These are phyloP conservation scores for Brassica rapa DNA, from an alignment of 345 rosid species.

Conservation along the genomic window DNA sequence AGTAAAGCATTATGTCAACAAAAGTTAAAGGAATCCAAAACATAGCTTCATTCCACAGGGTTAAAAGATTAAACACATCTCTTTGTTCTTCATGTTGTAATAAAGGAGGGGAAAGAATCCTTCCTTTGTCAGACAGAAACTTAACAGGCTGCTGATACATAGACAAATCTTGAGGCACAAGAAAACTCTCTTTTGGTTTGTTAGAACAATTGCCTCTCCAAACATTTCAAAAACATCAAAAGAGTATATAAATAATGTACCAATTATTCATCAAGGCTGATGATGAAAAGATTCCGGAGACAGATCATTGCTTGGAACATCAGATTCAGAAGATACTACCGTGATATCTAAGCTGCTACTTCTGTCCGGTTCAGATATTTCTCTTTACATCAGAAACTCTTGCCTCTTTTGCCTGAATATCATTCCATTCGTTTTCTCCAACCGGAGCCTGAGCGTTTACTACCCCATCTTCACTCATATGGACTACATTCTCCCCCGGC, in stretches of 20 bases:
- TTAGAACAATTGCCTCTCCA: conserved; percentile 33
- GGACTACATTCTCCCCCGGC: conserved; percentile 49
- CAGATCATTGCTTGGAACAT: conserved; percentile 49
- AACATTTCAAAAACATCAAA: conserved; percentile 8
- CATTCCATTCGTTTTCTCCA: conserved; percentile 77
- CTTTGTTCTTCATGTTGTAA: conserved; percentile 16
- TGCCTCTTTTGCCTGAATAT: conserved; percentile 85
- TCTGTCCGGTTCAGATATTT: conserved; percentile 55
- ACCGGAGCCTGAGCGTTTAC: conserved; percentile 49
- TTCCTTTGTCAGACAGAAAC: conserved; percentile 26
- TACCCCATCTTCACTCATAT: conserved; percentile 58
- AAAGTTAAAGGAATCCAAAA: too few species aligned
- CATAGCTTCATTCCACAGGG: too few species aligned
- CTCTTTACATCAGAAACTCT: conserved; percentile 77
- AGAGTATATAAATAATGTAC: conserved; percentile 23
- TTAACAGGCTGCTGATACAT: conserved; percentile 14
- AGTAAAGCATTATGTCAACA: too few species aligned
- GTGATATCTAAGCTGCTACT: conserved; percentile 75
- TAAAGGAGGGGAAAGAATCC: background rate
- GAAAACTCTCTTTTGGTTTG: conserved; percentile 12
- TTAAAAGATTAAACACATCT: background rate
- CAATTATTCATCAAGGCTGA: conserved; percentile 53
- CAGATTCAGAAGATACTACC: conserved; percentile 54
- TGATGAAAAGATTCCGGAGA: conserved; percentile 49
- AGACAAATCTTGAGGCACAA: conserved; percentile 16